Conservation (phyloP, 1,284 basidiomycete genomes). For the Marasmius tenuissimus region DNA sequence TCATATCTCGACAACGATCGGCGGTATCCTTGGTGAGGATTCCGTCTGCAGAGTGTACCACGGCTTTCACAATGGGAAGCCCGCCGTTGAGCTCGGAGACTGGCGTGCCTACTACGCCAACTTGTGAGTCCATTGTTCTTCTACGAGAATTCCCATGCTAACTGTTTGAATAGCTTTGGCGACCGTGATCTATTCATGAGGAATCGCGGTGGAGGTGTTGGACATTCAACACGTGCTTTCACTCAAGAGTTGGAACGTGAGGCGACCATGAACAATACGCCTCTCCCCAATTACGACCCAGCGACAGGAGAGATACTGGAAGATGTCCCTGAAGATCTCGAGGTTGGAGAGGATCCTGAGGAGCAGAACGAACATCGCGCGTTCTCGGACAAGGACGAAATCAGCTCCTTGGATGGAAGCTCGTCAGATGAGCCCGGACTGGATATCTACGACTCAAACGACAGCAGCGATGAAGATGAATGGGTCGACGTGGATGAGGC, state of each 20-base stretch:
- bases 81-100: conserved; percentile 18
- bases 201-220: conserved; percentile 7
- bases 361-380: too few relatives aligned
- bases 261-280: not conserved
- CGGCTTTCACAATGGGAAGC: conserved; percentile 4
- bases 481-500: too few relatives aligned
- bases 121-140: conserved; percentile 15
- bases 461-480: too few relatives aligned
- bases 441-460: too few relatives aligned
- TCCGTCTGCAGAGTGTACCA: conserved; percentile 9
- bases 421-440: too few relatives aligned
- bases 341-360: too few relatives aligned
- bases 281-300: not conserved
- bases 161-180: conserved; percentile 9
- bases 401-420: too few relatives aligned
- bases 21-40: not conserved
- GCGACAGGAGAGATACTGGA: not conserved
- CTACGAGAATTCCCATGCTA: conserved; percentile 24
- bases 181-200: conserved; percentile 13
- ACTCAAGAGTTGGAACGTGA: not conserved
- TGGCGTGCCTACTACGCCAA: conserved; percentile 22
- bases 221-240: not conserved
- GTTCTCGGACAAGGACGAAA: too few relatives aligned
- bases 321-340: not conserved
- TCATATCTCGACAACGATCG: too few relatives aligned